These are phyloP conservation scores for Asterophora lycoperdoides DNA, from an alignment of 768 basidiomycete genomes.

Conservation along the genomic window DNA sequence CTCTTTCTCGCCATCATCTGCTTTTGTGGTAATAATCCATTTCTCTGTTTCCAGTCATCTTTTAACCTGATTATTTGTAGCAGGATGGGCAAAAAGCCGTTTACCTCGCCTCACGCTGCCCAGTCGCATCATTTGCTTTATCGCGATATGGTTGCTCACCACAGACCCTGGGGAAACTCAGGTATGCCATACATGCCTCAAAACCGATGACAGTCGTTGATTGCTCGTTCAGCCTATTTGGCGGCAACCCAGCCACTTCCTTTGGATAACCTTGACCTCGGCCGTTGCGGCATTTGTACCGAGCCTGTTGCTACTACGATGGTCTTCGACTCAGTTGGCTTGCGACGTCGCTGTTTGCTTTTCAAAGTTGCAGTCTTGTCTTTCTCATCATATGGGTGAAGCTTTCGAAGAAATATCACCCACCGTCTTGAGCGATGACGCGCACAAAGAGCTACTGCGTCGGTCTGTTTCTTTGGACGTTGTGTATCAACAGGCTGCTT, in stretches of 20 bases:
- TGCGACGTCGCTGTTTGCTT: slow-evolving; percentile 33
- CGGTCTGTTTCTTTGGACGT: slow-evolving; percentile 36
- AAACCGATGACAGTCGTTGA: too few species aligned
- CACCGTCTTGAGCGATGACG: slow-evolving; percentile 10
- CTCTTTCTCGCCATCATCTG: slow-evolving; percentile 35
- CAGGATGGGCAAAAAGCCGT: slow-evolving; percentile 36
- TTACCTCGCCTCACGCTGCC: slow-evolving; percentile 41
- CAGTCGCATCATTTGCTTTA: slow-evolving; percentile 42
- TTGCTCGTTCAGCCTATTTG: slow-evolving; percentile 16
- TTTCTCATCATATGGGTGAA: slow-evolving; percentile 27
- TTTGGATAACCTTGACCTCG: slow-evolving; percentile 39
- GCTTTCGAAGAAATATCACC: slow-evolving; percentile 16
- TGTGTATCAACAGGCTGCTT: slow-evolving; percentile 40
- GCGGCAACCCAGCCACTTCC: slow-evolving; percentile 27
- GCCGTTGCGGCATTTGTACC: slow-evolving; percentile 33
- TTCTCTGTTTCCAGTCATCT: background rate
- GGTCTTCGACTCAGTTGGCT: slow-evolving; percentile 43
- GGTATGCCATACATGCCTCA: slow-evolving; percentile 17
- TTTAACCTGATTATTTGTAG: slow-evolving; percentile 3
- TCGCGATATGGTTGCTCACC: slow-evolving; percentile 45
- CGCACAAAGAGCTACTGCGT: slow-evolving; percentile 24
- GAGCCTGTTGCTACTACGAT: slow-evolving; percentile 34
- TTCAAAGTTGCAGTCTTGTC: slow-evolving; percentile 28
- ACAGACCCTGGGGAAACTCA: slow-evolving; percentile 27
- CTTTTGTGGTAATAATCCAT: slow-evolving; percentile 29